Conservation (phyloP, 352 stramenopile species). For the Globisporangium heterothallicum region DNA sequence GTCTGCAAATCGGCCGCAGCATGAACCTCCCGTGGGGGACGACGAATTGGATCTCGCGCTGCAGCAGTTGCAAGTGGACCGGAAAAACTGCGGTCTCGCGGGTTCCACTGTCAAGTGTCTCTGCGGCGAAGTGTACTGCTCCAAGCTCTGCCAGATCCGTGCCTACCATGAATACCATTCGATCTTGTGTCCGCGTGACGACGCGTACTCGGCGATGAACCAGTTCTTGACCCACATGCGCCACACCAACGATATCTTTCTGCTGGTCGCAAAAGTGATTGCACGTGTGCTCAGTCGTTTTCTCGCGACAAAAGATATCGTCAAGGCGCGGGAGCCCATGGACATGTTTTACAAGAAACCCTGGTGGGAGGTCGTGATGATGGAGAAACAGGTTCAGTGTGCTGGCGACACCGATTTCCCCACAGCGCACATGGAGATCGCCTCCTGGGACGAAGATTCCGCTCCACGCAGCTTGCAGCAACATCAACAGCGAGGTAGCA, state of each 20-base stretch:
- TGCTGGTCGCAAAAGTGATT: constrained; percentile 85
- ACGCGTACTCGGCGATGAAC: constrained; percentile 57
- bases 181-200: constrained; percentile 65
- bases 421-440: background rate
- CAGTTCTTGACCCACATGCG: constrained; percentile 61
- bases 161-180: constrained; percentile 72
- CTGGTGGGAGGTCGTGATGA: constrained; percentile 84
- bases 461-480: no score
- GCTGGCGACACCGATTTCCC: no score
- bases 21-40: constrained; percentile 6
- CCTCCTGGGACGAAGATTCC: background rate
- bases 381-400: constrained; percentile 8
- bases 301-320: constrained; percentile 43
- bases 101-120: constrained; percentile 26
- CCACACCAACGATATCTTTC: constrained; percentile 91
- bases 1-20: background rate
- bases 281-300: constrained; percentile 58
- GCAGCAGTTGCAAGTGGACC: constrained; percentile 32
- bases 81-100: constrained; percentile 42
- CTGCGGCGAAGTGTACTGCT: constrained; percentile 87
- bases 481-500: no score
- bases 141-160: constrained; percentile 57
- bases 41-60: constrained; percentile 44
- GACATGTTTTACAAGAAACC: constrained; percentile 89
- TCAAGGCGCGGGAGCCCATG: constrained; percentile 64